Conservation (phyloP, 2,329 filamentous ascomycete species). For the Diaporthe humulicola region DNA sequence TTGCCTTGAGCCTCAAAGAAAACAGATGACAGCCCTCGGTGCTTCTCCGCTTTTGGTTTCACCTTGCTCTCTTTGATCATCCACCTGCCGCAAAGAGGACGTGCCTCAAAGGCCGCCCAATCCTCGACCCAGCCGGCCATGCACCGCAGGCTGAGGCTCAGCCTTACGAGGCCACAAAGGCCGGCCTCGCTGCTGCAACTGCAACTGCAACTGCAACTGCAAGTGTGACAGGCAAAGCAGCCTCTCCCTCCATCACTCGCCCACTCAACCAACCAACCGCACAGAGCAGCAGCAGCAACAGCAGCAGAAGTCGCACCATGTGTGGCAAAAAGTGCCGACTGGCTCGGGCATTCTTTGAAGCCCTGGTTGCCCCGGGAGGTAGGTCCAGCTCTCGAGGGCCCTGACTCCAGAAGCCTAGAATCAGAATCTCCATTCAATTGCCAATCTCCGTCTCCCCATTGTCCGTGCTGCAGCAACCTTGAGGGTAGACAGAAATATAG, state of each 20-base stretch:
- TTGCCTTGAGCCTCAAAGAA: conserved; percentile 5
- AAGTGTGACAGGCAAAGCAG: conserved; percentile 1
- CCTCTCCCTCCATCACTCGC: not conserved
- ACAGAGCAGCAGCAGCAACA: not conserved
- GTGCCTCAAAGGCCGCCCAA: conserved; percentile 14
- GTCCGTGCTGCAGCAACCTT: conserved; percentile 26
- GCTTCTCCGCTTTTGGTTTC: conserved; percentile 30
- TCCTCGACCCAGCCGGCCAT: conserved; percentile 15
- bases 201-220: conserved; percentile 16
- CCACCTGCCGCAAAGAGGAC: not conserved
- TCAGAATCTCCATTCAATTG: conserved; percentile 28
- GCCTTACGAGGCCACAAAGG: conserved; percentile 27
- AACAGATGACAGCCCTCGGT: not conserved
- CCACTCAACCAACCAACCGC: not conserved
- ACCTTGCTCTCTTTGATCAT: conserved; percentile 8
- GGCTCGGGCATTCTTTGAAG: conserved; percentile 21
- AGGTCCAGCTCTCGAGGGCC: not conserved
- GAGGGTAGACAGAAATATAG: conserved; percentile 25
- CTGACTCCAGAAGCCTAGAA: conserved; percentile 22
- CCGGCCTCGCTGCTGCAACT: conserved; percentile 7
- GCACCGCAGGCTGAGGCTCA: conserved; percentile 7
- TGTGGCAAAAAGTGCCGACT: conserved; percentile 18
- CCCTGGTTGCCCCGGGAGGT: conserved; percentile 10
- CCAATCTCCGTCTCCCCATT: conserved; percentile 25
- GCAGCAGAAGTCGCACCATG: not conserved